Evolutionary conservation across 768 basidiomycete species (phyloP).

Genomic region (Lentinula sp.): DNA sequence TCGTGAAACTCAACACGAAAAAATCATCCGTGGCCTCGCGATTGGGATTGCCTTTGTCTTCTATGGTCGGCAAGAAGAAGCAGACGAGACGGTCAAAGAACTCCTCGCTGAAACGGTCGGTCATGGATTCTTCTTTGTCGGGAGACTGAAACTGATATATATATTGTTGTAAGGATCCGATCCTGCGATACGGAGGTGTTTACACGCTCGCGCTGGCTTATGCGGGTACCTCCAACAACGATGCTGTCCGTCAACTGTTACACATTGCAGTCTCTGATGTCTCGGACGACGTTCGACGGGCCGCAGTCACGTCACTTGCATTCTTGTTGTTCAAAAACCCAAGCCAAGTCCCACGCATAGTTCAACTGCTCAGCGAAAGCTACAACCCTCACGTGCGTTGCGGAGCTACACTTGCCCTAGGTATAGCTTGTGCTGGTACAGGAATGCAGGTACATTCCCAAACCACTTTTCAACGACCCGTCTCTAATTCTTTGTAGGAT

Average conservation of each 20-base stretch:
- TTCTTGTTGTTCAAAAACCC: conserved; percentile 98
- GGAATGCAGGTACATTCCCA: conserved; percentile 68
- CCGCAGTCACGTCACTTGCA: conserved; percentile 92
- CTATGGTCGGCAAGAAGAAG: conserved; percentile 91
- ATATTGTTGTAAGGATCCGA: conserved; percentile 69
- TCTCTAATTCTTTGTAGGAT: conserved; percentile 46
- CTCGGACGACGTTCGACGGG: conserved; percentile 93
- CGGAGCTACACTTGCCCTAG: conserved; percentile 92
- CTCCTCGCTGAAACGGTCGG: conserved; percentile 82
- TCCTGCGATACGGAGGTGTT: conserved; percentile 95
- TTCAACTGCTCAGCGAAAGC: conserved; percentile 94
- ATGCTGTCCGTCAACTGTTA: conserved; percentile 83
- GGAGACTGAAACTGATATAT: not conserved
- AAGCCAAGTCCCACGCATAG: conserved; percentile 91
- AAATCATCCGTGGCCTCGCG: conserved; percentile 94
- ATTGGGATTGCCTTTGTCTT: conserved; percentile 89
- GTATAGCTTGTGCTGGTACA: conserved; percentile 96
- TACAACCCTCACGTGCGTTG: conserved; percentile 99
- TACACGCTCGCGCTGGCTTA: conserved; percentile 96
- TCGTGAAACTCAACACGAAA: conserved; percentile 97
- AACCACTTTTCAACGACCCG: not conserved
- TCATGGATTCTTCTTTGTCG: not conserved
- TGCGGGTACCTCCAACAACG: conserved; percentile 92
- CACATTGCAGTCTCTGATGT: conserved; percentile 99
- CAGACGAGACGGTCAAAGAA: conserved; percentile 73